Percentiles rank a stretch among this genome's conserved stretches.
Evolutionary conservation across 192 early-diverging fungal species (phyloP).

Genomic region (Coemansia sp.): DNA sequence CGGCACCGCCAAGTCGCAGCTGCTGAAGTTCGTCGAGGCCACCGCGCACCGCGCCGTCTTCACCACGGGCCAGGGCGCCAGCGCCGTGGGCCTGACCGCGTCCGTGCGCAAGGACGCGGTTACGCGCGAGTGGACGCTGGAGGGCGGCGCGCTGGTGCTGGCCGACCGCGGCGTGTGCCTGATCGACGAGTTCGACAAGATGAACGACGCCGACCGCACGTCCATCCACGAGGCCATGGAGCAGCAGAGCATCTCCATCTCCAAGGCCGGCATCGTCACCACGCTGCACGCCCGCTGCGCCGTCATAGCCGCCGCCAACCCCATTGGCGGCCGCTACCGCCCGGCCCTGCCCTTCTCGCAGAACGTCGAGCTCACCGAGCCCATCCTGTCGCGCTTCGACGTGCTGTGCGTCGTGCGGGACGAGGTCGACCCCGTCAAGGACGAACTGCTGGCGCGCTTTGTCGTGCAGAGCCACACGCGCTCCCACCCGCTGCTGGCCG

Average conservation of each 20-base stretch:
- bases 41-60: conserved; percentile 83
- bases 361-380: conserved; percentile 98
- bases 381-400: conserved; percentile 98
- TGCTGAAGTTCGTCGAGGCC: conserved; percentile 82
- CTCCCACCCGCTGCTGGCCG: conserved; percentile 72
- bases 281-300: conserved; percentile 82
- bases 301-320: conserved; percentile 80
- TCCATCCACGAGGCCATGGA: conserved; percentile 96
- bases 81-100: conserved; percentile 81
- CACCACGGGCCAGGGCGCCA: conserved; percentile 84
- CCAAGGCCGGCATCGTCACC: conserved; percentile 86
- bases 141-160: conserved; percentile 83
- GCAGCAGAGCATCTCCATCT: conserved; percentile 85
- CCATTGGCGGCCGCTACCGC: conserved; percentile 82
- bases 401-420: conserved; percentile 95
- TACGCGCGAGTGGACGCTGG: conserved; percentile 85
- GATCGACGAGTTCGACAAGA: conserved; percentile 91
- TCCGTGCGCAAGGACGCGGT: conserved; percentile 81
- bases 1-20: conserved; percentile 85
- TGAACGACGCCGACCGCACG: conserved; percentile 88
- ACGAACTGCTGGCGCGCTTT: conserved; percentile 88
- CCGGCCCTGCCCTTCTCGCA: conserved; percentile 90
- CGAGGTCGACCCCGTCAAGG: conserved; percentile 82
- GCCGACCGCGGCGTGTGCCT: conserved; percentile 86
- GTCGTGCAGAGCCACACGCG: conserved; percentile 91